Evolutionary conservation across 805 yeast species (phyloP), one percentile per base, ranked within the genome.

Genomic region (Starmerella tilneyi): DNA sequence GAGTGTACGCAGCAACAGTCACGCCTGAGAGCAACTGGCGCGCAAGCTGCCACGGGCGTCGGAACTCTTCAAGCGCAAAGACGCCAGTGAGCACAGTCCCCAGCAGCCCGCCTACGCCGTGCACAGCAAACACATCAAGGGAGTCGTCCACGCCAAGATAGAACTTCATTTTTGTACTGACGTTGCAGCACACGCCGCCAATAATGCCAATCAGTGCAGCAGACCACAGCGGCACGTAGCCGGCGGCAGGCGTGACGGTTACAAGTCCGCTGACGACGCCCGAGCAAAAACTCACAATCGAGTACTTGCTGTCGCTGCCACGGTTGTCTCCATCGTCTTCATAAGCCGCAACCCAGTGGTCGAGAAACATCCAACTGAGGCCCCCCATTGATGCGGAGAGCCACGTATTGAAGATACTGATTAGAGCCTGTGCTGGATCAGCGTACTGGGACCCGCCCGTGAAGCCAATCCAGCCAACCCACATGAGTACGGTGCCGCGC

Each of bases 191-290:
- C 44, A 77, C 61, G 24, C 80, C 89, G 41, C 88, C 81, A 24
- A 79, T 66, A 37, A 75, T 66, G 61, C 94, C 94, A 58, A 83
- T 78, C 44, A 79, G 69, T 31, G 82, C 72, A 2, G 94, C 74
- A 40, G 85, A 75, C 78, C 86, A 84, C 46, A 84, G 77, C 45
- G 94, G 92, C 36, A 86, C 89, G 61, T 70, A 88, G 52, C 96
- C 97, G 17, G 97, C 96, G 52, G 89, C 96, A 39, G 98, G 97
- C 2, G 97, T 89, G 52, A 89, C 80, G 60, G 92, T 92, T 40
- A 92, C 96, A 51, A 89, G 74, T 52, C 97, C 98, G 27, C 94
- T 82, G 62, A 92, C 76, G 49, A 86, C 81, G 59, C 98, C 98
- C 43, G 86, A 80, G 66, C 97, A 86, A 64, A 89, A 73, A 53